A percentile compares a stretch with the other conserved stretches of the same genome.
Conservation (phyloP, 495 filamentous ascomycete genomes). For the Chaetomium tenue region DNA sequence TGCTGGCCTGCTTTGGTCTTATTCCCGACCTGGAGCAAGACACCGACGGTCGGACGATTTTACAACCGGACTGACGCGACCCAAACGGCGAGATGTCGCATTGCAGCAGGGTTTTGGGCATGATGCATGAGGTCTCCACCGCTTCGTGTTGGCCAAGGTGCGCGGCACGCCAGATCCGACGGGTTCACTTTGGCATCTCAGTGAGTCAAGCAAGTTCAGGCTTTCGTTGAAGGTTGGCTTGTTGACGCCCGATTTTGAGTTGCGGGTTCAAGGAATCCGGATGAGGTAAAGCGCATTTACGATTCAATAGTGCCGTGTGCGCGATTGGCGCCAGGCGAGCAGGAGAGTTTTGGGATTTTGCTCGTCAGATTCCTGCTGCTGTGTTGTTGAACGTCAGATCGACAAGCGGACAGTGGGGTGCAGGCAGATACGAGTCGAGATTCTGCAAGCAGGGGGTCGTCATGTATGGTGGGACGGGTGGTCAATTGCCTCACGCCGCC, state of each 20-base stretch:
- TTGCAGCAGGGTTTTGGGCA: conserved; percentile 16
- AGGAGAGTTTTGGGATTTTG: not conserved
- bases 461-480: not conserved
- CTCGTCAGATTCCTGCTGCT: not conserved
- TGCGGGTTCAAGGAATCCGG: not conserved
- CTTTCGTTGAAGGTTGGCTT: not conserved
- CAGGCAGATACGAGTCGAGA: conserved; percentile 12
- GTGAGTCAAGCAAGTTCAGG: not conserved
- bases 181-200: not conserved
- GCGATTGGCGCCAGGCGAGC: conserved; percentile 8
- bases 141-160: conserved; percentile 2
- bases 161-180: not conserved
- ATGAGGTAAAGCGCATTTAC: not conserved
- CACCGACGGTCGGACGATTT: conserved; percentile 12
- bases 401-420: conserved; percentile 7
- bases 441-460: not conserved
- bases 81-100: conserved; percentile 11
- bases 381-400: not conserved
- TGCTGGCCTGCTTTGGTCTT: not conserved
- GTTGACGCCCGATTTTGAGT: not conserved
- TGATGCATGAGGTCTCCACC: conserved; percentile 1
- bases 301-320: conserved; percentile 2
- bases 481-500: not conserved
- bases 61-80: conserved; percentile 1
- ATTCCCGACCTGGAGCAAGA: conserved; percentile 6